Evolutionary conservation across 257 asterid genomes (phyloP).

Genomic region (Ocimum tenuiflorum): DNA sequence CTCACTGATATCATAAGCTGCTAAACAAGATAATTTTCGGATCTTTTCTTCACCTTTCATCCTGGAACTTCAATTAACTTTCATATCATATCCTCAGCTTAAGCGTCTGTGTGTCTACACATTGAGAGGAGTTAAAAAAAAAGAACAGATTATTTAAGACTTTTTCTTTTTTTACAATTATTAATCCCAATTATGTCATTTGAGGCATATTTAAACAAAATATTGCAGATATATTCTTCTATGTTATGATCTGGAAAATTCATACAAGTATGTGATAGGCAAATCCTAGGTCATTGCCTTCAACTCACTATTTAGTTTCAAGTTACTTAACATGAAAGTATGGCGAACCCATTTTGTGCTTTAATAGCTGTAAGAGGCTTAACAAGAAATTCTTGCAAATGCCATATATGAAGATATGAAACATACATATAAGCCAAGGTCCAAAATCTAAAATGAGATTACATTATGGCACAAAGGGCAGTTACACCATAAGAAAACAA

Average conservation of each 20-base stretch:
- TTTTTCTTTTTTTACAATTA: not conserved
- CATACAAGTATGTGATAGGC: not conserved
- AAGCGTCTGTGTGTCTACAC: not conserved
- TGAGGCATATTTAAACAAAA: too few species aligned
- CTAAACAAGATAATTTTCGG: not conserved
- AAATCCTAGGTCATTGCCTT: not conserved
- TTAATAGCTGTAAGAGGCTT: not conserved
- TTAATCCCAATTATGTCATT: not conserved
- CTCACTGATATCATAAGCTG: not conserved
- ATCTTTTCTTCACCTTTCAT: not conserved
- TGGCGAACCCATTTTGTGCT: too few species aligned
- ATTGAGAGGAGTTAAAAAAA: not conserved
- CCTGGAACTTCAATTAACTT: not conserved
- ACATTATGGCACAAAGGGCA: not conserved
- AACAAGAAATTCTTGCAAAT: constrained; percentile 1
- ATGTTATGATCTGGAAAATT: not conserved
- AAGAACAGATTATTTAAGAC: not conserved
- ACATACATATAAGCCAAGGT: not conserved
- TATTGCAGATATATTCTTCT: not conserved
- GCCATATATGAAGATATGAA: not conserved
- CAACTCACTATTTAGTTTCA: too few species aligned
- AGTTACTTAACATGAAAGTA: too few species aligned
- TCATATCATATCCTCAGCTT: not conserved
- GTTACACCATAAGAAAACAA: not conserved
- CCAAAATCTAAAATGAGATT: not conserved